phyloP scores from a whole-genome alignment of 768 basidiomycete species.

The Boletus subcaerulescens region DNA sequence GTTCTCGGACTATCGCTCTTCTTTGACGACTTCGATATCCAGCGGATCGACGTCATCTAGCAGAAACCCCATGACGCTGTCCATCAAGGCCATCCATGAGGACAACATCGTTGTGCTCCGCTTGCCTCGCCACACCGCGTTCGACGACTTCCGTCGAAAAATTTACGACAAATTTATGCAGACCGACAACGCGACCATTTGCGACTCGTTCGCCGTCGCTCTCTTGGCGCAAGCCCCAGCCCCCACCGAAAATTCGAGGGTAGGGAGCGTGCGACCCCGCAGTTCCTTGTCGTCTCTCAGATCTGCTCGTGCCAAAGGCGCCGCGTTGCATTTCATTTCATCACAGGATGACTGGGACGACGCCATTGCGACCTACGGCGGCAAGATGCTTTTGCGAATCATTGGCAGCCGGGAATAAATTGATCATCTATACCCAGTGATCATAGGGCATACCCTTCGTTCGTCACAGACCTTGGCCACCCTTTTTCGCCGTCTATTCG shows the following conservation, averaged over 20 bases:
- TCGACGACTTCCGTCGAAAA: conserved; percentile 52
- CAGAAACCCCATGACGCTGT: conserved; percentile 32
- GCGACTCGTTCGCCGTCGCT: conserved; percentile 53
- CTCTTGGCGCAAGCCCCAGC: conserved; percentile 40
- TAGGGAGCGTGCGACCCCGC: conserved; percentile 24
- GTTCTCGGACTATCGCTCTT: conserved; percentile 23
- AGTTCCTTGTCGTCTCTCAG: conserved; percentile 36
- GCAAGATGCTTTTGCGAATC: conserved; percentile 59
- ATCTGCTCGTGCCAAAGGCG: conserved; percentile 13
- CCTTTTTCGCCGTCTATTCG: conserved; percentile 1
- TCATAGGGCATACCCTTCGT: background rate
- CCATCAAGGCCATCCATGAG: conserved; percentile 64
- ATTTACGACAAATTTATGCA: conserved; percentile 66
- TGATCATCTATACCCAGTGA: background rate
- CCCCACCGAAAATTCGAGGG: conserved; percentile 8
- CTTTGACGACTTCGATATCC: conserved; percentile 34
- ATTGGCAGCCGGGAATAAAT: conserved; percentile 29
- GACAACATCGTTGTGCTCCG: conserved; percentile 64
- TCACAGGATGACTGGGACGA: conserved; percentile 62
- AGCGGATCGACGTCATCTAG: conserved; percentile 35
- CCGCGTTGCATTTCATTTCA: conserved; percentile 44
- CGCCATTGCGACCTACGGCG: conserved; percentile 39
- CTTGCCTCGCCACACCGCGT: conserved; percentile 43
- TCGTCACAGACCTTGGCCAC: conserved; percentile 1
- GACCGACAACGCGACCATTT: conserved; percentile 55